Evolutionary conservation across 768 basidiomycete genomes (phyloP).

Genomic region (Rhodotorula taiwanensis): DNA sequence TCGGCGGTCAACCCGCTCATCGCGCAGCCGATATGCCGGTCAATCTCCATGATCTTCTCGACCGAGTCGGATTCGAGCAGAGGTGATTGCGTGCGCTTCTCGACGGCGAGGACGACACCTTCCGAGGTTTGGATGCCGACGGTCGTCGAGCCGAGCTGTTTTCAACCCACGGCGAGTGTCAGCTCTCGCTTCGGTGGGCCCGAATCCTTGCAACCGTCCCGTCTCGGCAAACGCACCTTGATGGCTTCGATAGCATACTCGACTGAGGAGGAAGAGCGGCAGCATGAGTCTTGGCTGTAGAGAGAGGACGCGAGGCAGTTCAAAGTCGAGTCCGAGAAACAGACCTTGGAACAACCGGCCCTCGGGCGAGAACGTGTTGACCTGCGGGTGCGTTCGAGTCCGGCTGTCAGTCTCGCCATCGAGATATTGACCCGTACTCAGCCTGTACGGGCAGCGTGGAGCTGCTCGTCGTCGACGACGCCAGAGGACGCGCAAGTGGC

Average conservation of each 20-base stretch:
- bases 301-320: not conserved
- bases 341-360: conserved; percentile 96
- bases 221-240: conserved; percentile 55
- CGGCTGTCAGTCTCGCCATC: too few species aligned
- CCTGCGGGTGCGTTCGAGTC: too few species aligned
- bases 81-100: conserved; percentile 96
- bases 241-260: conserved; percentile 99
- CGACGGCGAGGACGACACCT: conserved; percentile 88
- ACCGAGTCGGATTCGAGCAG: conserved; percentile 90
- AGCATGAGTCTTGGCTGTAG: not conserved
- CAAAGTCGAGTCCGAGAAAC: too few species aligned
- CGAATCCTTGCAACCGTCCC: not conserved
- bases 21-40: conserved; percentile 88
- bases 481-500: too few species aligned
- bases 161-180: not conserved
- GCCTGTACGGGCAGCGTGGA: too few species aligned
- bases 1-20: conserved; percentile 95
- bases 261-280: conserved; percentile 51
- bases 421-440: too few species aligned
- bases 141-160: conserved; percentile 91
- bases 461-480: too few species aligned
- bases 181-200: too few species aligned
- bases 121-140: conserved; percentile 85
- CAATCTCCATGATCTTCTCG: conserved; percentile 99
- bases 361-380: conserved; percentile 98